Evolutionary conservation across 2,329 filamentous ascomycete genomes (phyloP).

Genomic region (Cercospora sp.): DNA sequence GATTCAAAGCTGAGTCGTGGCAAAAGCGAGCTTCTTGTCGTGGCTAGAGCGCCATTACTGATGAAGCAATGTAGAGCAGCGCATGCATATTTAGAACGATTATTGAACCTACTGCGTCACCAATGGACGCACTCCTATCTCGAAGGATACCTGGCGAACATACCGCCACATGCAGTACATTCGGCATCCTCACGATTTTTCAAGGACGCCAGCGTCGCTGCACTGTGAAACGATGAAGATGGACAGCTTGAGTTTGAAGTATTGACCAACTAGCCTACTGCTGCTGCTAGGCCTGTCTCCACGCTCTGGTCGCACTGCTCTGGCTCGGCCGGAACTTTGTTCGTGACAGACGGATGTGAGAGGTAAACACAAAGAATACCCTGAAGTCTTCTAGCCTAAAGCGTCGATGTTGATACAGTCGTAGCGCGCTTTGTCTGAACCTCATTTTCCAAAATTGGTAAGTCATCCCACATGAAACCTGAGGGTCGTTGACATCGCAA

Average conservation of each 20-base stretch:
- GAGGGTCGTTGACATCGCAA: neutral
- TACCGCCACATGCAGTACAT: neutral
- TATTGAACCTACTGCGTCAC: neutral
- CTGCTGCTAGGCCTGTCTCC: neutral
- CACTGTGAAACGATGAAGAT: neutral
- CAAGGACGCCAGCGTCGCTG: neutral
- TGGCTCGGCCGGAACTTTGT: neutral
- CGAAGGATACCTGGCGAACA: neutral
- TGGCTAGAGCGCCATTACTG: neutral
- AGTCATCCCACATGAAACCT: too few species aligned
- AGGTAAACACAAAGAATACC: neutral
- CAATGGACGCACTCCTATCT: neutral
- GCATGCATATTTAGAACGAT: neutral
- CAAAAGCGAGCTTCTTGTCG: neutral
- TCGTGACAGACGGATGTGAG: neutral
- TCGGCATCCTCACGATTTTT: neutral
- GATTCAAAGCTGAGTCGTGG: constrained; percentile 2
- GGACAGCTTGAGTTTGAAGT: neutral
- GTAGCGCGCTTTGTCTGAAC: neutral
- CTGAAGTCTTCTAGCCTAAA: neutral
- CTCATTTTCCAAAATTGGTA: too few species aligned
- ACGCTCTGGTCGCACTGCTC: neutral
- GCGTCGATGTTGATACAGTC: neutral
- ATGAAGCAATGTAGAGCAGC: neutral
- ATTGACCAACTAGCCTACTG: neutral